Conservation (phyloP, 2,329 filamentous ascomycete species). For the Paecilomyces sp. region DNA sequence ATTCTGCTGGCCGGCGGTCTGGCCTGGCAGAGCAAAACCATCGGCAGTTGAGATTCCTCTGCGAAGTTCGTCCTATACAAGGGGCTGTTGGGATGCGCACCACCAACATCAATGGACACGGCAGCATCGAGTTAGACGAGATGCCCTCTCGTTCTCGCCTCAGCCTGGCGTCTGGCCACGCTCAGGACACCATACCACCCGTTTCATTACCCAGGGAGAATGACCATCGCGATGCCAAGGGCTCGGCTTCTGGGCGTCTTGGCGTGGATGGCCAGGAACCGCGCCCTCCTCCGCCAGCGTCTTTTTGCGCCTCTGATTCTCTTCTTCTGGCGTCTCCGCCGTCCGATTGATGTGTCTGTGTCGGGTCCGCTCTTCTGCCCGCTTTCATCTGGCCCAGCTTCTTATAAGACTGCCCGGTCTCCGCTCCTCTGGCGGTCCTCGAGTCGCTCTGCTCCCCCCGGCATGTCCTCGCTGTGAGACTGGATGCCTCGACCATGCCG, state of each 20-base stretch:
- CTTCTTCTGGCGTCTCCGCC: constrained; percentile 16
- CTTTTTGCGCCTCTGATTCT: constrained; percentile 5
- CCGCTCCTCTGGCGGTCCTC: neutral
- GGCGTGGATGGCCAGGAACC: constrained; percentile 17
- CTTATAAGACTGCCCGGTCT: constrained; percentile 10
- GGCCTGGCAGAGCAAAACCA: neutral
- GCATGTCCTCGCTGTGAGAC: neutral
- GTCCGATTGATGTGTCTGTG: constrained; percentile 12
- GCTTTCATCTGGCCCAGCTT: constrained; percentile 4
- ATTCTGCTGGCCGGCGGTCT: neutral
- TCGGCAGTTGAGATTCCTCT: neutral
- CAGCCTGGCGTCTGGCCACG: neutral
- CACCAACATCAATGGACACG: neutral
- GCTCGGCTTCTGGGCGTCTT: constrained; percentile 24
- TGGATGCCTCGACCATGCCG: neutral
- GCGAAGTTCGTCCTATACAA: neutral
- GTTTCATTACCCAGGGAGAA: neutral
- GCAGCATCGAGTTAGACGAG: neutral
- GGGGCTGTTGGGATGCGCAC: neutral
- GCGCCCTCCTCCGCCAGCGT: constrained; percentile 14
- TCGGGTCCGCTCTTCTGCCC: constrained; percentile 11
- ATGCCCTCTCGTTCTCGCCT: neutral
- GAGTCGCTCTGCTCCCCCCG: neutral
- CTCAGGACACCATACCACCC: neutral
- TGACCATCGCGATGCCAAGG: constrained; percentile 19